Evolutionary conservation across 2,329 filamentous ascomycete genomes (phyloP).

Genomic region (Ophiostoma sp.): DNA sequence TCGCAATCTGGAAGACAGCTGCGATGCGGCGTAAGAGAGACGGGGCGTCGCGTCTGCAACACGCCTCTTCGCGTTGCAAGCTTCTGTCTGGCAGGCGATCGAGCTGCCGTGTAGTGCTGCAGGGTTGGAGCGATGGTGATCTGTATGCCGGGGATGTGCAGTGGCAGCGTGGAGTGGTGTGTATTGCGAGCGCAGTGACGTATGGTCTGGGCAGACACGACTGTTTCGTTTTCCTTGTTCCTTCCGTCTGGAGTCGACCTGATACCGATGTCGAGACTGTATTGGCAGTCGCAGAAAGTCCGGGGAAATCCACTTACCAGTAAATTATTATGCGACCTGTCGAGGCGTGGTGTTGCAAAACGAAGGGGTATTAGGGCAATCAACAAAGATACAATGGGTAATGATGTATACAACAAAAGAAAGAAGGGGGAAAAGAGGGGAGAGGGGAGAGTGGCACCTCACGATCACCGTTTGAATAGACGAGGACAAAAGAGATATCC

Average conservation of each 20-base stretch:
- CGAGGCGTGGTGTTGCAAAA: conserved; percentile 13
- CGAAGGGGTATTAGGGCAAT: conserved; percentile 11
- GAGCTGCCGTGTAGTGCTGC: no score
- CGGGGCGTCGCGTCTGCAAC: no score
- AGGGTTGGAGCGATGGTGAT: neutral
- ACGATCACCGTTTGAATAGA: conserved; percentile 41
- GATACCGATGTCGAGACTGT: neutral
- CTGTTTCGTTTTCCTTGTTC: neutral
- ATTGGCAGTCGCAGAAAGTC: neutral
- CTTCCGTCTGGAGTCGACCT: neutral
- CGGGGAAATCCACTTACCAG: conserved; percentile 19
- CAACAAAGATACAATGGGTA: conserved; percentile 14
- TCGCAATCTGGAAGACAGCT: no score
- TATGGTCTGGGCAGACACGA: neutral
- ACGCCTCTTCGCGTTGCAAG: neutral
- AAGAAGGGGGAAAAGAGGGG: conserved; percentile 11
- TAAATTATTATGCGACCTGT: conserved; percentile 15
- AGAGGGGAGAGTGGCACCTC: conserved; percentile 30
- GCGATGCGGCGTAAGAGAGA: neutral
- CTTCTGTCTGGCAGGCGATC: no score
- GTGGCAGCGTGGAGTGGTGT: neutral
- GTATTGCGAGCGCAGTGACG: neutral
- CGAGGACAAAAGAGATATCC: conserved; percentile 36
- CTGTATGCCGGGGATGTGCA: neutral
- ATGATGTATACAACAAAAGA: conserved; percentile 18